Evolutionary conservation across 768 basidiomycete species (phyloP), one percentile per base, ranked within the genome.

Genomic region (Suillus discolor): DNA sequence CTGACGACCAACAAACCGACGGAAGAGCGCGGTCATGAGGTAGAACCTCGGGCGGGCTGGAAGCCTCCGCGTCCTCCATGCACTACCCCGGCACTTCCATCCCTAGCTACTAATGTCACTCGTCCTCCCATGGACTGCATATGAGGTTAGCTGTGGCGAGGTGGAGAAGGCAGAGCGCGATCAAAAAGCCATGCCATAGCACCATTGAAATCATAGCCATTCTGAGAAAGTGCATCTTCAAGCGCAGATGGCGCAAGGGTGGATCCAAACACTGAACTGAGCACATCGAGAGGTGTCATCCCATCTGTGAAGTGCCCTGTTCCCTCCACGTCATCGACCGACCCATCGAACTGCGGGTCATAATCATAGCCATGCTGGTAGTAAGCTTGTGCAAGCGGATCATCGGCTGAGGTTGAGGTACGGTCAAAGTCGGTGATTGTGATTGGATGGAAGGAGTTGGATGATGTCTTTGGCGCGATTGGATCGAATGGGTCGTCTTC

Each of bases 271-370:
- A 99, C 93, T 51, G 93, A 95, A 73, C 87, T 88, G 23, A 99
- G 89, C 53, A 98, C 94, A 71, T 99, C 97, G 71, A 99, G 91
- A 1, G 97, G 97, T 1, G 97, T 97, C 94, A 99, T 97, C 54
- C 95, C 94, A 73, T 93, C 92, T 0, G 90, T 92, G 60, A 94
- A 84, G 78, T 87, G 81, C 41, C 86, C 85, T 42, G 83, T 79
- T 13, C 83, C 82, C 44, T 89, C 86, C 8, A 80, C 79, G 64
- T 87, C 86, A 60, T 81, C 78, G 8, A 69, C 70, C 20, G 71
- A 69, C n/a, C 67, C 67, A 60, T 77, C 75, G 41, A 70, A 77
- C 49, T 77, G 74, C 66, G 69, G 55, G 63, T 79, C 80, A 57
- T 72, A 77, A 28, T 76, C 73, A 38, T 73, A 76, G 31, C 66